Evolutionary conservation across 345 rosid genomes (phyloP).

Genomic region (Linum trigynum): DNA sequence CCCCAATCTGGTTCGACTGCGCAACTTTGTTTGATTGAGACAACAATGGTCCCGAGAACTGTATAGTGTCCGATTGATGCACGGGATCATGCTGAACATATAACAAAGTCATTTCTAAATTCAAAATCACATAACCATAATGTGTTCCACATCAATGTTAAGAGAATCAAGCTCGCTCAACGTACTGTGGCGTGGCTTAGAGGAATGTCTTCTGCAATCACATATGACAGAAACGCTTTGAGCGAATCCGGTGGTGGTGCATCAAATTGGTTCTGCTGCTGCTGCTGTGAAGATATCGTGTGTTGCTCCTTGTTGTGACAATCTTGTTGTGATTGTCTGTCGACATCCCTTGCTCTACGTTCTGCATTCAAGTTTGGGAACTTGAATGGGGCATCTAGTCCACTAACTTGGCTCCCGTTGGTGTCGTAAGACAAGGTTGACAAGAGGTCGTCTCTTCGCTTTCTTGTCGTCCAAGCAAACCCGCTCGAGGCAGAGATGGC

Average conservation of each 20-base stretch:
- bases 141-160: background rate
- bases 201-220: slow-evolving; percentile 16
- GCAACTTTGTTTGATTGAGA: slow-evolving; percentile 2
- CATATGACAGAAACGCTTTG: slow-evolving; percentile 15
- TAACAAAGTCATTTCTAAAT: background rate
- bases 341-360: background rate
- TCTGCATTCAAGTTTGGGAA: background rate
- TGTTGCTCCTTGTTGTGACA: too few relatives aligned
- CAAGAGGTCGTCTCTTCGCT: slow-evolving; percentile 29
- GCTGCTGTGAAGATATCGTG: background rate
- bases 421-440: background rate
- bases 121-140: background rate
- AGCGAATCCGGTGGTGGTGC: slow-evolving; percentile 21
- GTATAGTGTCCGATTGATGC: background rate
- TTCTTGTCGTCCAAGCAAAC: slow-evolving; percentile 36
- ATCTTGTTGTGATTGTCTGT: background rate
- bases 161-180: slow-evolving; percentile 20
- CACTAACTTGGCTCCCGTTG: background rate
- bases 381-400: slow-evolving; percentile 1
- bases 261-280: slow-evolving; percentile 9
- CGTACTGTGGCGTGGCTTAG: slow-evolving; percentile 9
- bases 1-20: slow-evolving; percentile 26
- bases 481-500: slow-evolving; percentile 18
- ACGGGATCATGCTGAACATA: background rate
- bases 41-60: slow-evolving; percentile 1